A percentile compares a stretch with the other conserved stretches of the same genome.
Conservation (phyloP, 768 basidiomycete species). For the Russula dissimulans region DNA sequence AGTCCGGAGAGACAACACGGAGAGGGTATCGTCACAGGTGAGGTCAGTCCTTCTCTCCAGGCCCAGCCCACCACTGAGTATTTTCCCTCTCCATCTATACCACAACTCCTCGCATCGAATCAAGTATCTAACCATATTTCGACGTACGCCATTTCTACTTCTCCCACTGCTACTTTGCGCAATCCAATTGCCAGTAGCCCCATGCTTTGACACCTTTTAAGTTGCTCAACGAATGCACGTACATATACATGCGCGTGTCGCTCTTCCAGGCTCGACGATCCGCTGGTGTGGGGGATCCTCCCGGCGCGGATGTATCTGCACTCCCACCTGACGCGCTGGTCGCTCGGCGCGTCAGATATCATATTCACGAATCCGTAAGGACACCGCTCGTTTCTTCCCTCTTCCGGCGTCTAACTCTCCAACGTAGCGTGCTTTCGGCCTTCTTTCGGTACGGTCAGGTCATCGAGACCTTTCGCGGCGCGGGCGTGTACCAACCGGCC, state of each 20-base stretch:
- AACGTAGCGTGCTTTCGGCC: conserved; percentile 57
- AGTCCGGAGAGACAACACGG: conserved; percentile 37
- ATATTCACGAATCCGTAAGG: conserved; percentile 89
- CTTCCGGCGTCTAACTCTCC: neutral
- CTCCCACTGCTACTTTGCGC: neutral
- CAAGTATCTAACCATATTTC: conserved; percentile 92
- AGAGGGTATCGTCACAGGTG: conserved; percentile 68
- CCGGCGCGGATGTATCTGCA: conserved; percentile 53
- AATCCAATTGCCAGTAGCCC: too few relatives aligned
- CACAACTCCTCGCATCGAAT: neutral
- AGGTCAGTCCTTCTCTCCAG: conserved; percentile 17
- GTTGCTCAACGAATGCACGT: neutral
- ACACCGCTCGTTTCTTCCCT: conserved; percentile 2
- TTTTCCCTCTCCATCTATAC: neutral
- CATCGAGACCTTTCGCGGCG: conserved; percentile 86
- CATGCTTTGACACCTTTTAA: too few relatives aligned
- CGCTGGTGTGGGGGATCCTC: conserved; percentile 80
- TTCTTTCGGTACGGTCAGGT: conserved; percentile 90
- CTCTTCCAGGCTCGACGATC: conserved; percentile 61
- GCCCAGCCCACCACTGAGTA: neutral
- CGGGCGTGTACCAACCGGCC: conserved; percentile 80
- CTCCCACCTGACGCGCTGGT: conserved; percentile 70
- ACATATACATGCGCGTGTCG: neutral
- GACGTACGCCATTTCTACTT: conserved; percentile 43
- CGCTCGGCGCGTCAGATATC: conserved; percentile 85